Evolutionary conservation across 2,329 filamentous ascomycete genomes (phyloP), one percentile per base, ranked within the genome.

Genomic region (Ophiosphaerella narmari): DNA sequence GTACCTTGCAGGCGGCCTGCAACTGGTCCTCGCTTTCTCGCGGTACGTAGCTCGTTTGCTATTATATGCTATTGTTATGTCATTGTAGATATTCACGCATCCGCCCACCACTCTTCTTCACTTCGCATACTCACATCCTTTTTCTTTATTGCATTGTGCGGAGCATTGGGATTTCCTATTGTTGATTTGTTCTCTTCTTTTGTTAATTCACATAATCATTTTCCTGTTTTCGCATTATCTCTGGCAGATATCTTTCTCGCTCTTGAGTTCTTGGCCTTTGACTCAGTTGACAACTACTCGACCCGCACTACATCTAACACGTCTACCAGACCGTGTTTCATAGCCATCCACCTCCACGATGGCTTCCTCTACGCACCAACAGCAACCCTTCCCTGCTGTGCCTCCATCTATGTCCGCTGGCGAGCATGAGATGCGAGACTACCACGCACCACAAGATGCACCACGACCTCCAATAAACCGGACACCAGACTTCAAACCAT

Each of bases 401-500:
- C 78, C 78, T 79, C 78, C 80, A 76, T 80, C 79, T 78, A 77
- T 78, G 73, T 82, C 80, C 78, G 79, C 80, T 81, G 80, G 78
- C 79, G 80, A 77, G 74, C 78, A 82, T 82, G 81, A 82, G 78
- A 80, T 81, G 80, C 80, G 78, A 78, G 77, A 82, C 76, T 81
- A 81, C 78, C 83, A 82, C 75, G 78, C 76, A 71, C 71, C 76
- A 58, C 78, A 81, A 72, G 78, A 78, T 68, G 74, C 71, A 78
- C 74, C 82, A 74, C 80, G 81, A 76, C 79, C 81, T 74, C 70
- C 77, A 71, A 74, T 80, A 68, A 81, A 84, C 71, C 86, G 88
- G 57, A 82, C 85, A 73, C 84, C 84, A 71, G 84, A 84, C 69
- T 82, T 89, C 68, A 97, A 91, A 57, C 93, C 94, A 55, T 97